Conservation (phyloP, 2,329 filamentous ascomycete genomes). For the Penicillium nordicum region DNA sequence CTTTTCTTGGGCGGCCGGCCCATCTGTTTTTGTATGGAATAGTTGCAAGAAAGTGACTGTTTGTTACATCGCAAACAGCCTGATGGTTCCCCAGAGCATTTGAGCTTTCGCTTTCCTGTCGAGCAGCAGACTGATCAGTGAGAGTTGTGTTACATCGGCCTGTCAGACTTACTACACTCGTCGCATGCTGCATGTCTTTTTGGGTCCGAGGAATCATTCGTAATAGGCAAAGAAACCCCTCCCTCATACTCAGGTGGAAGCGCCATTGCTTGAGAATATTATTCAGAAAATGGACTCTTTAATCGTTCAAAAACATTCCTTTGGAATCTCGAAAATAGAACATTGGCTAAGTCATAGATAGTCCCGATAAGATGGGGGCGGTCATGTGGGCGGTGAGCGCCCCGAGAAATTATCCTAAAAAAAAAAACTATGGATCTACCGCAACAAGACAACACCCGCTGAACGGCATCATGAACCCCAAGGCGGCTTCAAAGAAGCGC, state of each 20-base stretch:
- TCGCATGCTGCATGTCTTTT: conserved; percentile 49
- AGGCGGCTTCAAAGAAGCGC: conserved; percentile 56
- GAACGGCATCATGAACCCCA: conserved; percentile 32
- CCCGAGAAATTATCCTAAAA: conserved; percentile 21
- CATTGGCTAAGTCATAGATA: conserved; percentile 16
- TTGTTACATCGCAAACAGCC: conserved; percentile 45
- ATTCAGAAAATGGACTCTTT: background rate
- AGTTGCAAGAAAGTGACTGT: conserved; percentile 43
- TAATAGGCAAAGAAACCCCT: background rate
- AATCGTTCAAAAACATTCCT: background rate
- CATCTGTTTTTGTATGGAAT: conserved; percentile 50
- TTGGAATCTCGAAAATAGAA: background rate
- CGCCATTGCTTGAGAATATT: conserved; percentile 11
- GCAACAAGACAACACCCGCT: conserved; percentile 10
- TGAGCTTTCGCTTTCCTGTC: conserved; percentile 47
- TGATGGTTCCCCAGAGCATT: conserved; percentile 46
- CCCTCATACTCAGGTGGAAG: conserved; percentile 3
- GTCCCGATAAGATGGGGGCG: conserved; percentile 23
- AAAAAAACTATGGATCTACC: conserved; percentile 24
- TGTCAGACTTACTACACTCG: conserved; percentile 44
- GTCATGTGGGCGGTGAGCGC: conserved; percentile 39
- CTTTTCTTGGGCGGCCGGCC: conserved; percentile 46
- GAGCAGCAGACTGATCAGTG: conserved; percentile 14
- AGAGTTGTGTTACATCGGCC: background rate
- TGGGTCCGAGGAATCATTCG: conserved; percentile 16